Evolutionary conservation across 1,284 basidiomycete species (phyloP), one percentile per base, ranked within the genome.

Genomic region (Moesziomyces globuligerus): DNA sequence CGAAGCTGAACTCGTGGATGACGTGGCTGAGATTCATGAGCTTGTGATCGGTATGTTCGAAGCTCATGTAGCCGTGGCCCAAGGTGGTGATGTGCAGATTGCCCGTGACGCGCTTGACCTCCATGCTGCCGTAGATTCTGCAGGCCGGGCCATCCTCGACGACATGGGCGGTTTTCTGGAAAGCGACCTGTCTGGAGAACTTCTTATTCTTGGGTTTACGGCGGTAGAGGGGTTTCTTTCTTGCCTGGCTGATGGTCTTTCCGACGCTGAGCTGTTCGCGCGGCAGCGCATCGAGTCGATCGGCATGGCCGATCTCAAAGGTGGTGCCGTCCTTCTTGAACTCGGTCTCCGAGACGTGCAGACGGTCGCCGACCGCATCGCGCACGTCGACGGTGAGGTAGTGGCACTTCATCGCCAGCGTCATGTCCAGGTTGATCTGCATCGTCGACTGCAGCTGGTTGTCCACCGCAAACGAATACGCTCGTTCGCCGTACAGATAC

Each of bases 1-100:
- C 95, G 76, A 98, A 98, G 1, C 93, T 96, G 82, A 97, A 95
- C 83, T 98, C 95, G 66, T 90, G 90, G 72, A 98, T 93, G 57
- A 97, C 90, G 84, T 98, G 95, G 1, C 92, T 93, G 29, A 98
- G 86, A 81, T 98, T 98, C 93, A 98, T 96, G 7, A 65, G 53
- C 32, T 51, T 32, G 78, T 97, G 94, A 68, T 92, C 90, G 3
- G 94, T 92, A 81, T 97, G 94, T 64, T 92, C 88, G 66, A 87
- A 86, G 76, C 90, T 93, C 49, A 89, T 86, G 80, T 98, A 98
- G 15, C 94, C 95, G 82, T 98, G 94, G 0, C 95, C 95, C 1
- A 94, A 86, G 0, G 93, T 94, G 4, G 95, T 97, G 29, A 85
- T 81, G 62, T 85, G 84, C 44, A 85, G 48, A 61, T 85, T 85